Conservation (phyloP, 139 green algal species). For the Dunaliella primolecta region DNA sequence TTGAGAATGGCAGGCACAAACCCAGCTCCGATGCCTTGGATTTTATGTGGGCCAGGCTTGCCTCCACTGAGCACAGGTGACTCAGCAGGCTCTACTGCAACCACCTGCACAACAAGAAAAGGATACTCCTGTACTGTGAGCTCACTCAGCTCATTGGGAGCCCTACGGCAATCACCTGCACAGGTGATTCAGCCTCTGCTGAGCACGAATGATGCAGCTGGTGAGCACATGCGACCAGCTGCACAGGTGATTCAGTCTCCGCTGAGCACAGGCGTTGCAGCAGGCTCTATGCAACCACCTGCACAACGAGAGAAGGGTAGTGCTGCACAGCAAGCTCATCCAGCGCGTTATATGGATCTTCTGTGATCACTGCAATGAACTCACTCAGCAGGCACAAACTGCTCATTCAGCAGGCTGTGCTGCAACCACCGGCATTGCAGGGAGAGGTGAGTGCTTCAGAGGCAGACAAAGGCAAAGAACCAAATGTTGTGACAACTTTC, state of each 20-base stretch:
- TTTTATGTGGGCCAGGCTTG: constrained; percentile 91
- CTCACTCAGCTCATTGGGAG: too few species aligned
- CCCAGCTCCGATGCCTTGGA: constrained; percentile 96
- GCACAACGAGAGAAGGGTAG: too few species aligned
- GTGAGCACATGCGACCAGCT: not conserved
- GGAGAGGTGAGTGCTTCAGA: too few species aligned
- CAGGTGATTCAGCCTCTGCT: not conserved
- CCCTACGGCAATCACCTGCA: constrained; percentile 67
- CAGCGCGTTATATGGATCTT: not conserved
- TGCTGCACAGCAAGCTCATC: not conserved
- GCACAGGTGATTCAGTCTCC: not conserved
- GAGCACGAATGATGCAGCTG: not conserved
- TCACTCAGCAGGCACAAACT: constrained; percentile 47
- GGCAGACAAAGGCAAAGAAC: too few species aligned
- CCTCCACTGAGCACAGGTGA: constrained; percentile 70
- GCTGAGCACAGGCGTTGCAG: not conserved
- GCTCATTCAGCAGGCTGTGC: constrained; percentile 43
- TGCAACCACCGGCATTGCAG: too few species aligned
- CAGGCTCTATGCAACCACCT: too few species aligned
- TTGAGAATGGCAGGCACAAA: constrained; percentile 91
- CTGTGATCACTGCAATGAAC: not conserved
- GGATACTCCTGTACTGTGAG: too few species aligned
- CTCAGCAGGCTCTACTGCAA: constrained; percentile 83
- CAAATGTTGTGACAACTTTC: too few species aligned
- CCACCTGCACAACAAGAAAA: constrained; percentile 52